Conservation (phyloP, 1,139 yeast genomes). For the Kluyveromyces sp. region DNA sequence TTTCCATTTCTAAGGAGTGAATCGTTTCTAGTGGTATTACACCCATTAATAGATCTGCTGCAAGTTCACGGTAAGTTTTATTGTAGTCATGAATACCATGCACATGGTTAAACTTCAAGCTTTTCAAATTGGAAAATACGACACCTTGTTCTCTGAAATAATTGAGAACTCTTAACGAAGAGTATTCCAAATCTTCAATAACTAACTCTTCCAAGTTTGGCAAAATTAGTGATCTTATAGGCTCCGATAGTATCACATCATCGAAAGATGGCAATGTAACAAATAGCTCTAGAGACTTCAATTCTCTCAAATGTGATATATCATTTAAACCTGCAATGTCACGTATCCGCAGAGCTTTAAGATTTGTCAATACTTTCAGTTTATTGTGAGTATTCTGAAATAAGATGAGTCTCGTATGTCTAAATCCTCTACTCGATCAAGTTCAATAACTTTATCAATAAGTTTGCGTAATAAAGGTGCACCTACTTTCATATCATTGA, state of each 20-base stretch:
- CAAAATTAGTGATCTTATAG: constrained; percentile 5
- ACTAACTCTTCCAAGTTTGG: constrained; percentile 13
- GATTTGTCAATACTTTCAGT: constrained; percentile 9
- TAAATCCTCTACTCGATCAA: constrained; percentile 13
- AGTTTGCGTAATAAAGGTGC: constrained; percentile 13
- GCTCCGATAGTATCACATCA: constrained; percentile 4
- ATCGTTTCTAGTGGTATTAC: constrained; percentile 29
- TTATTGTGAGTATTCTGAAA: constrained; percentile 9
- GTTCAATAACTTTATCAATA: constrained; percentile 11
- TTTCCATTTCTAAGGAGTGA: constrained; percentile 33
- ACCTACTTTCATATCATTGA: constrained; percentile 19
- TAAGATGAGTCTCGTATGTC: constrained; percentile 17
- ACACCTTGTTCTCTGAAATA: constrained; percentile 20
- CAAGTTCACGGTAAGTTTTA: constrained; percentile 26
- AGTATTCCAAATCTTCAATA: constrained; percentile 31
- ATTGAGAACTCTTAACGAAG: constrained; percentile 31
- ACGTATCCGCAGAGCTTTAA: constrained; percentile 13
- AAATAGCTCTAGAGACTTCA: constrained; percentile 11
- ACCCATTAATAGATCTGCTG: constrained; percentile 22
- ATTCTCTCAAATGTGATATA: constrained; percentile 8
- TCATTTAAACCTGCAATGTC: constrained; percentile 11
- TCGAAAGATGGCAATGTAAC: constrained; percentile 8
- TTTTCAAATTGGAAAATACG: constrained; percentile 12
- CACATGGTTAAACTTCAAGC: constrained; percentile 34
- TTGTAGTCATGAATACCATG: constrained; percentile 37